A percentile compares a stretch with the other conserved stretches of the same genome.
These are phyloP conservation scores for Cryptosporidium sp. DNA, from an alignment of 169 alveolate genomes.

Conservation along the genomic window DNA sequence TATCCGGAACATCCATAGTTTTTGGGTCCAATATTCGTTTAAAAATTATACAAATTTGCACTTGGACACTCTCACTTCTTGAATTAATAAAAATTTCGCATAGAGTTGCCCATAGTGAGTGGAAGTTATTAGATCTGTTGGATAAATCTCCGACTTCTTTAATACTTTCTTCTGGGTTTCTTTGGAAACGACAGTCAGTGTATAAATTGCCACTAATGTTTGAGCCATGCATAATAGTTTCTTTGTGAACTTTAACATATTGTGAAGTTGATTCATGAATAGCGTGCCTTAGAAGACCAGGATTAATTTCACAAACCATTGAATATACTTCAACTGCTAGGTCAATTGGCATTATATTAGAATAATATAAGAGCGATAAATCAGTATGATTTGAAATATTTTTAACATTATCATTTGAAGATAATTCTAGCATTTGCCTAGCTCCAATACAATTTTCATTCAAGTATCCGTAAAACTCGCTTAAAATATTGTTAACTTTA, in stretches of 20 bases:
- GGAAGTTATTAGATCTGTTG: background rate
- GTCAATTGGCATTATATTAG: slow-evolving; percentile 53
- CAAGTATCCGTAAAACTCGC: slow-evolving; percentile 57
- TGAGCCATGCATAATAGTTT: background rate
- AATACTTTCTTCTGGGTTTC: background rate
- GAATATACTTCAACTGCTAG: slow-evolving; percentile 64
- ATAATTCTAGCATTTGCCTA: slow-evolving; percentile 42
- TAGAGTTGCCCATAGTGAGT: slow-evolving; percentile 43
- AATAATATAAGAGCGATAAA: background rate
- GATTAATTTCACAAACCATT: slow-evolving; percentile 67
- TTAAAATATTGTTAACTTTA: slow-evolving; percentile 40
- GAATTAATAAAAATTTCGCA: slow-evolving; percentile 45
- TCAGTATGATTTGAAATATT: background rate
- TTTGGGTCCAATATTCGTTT: slow-evolving; percentile 82
- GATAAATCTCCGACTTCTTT: background rate
- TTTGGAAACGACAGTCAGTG: background rate
- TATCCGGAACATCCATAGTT: slow-evolving; percentile 84
- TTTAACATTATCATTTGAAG: background rate
- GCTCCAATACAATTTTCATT: slow-evolving; percentile 68
- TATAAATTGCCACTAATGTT: background rate
- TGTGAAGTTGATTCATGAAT: slow-evolving; percentile 61
- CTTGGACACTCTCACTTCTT: slow-evolving; percentile 57
- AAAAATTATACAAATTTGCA: slow-evolving; percentile 57
- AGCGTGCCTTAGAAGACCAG: slow-evolving; percentile 65
- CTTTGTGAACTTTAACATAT: background rate